Conservation (phyloP, 116 monocot species). For the Zostera marina region DNA sequence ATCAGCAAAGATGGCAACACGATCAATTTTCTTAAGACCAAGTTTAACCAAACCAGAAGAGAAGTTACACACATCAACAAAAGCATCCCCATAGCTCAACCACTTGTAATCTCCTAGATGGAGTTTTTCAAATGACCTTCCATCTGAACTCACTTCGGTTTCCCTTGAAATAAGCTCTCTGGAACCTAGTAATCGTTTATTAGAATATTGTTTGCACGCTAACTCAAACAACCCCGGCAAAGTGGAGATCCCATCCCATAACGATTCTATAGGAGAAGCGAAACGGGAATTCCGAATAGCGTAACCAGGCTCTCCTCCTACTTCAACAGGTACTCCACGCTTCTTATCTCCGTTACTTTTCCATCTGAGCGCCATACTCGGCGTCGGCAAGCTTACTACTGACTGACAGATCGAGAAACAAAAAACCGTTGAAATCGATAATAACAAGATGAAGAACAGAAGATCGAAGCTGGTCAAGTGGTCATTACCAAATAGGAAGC, state of each 20-base stretch:
- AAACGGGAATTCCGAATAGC: conserved; percentile 48
- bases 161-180: conserved; percentile 58
- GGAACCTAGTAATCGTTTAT: conserved; percentile 50
- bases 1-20: conserved; percentile 83
- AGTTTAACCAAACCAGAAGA: conserved; percentile 60
- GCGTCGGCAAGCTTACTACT: too few relatives aligned
- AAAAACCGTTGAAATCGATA: too few relatives aligned
- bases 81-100: conserved; percentile 49
- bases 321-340: conserved; percentile 55
- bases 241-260: conserved; percentile 60
- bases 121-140: conserved; percentile 77
- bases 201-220: conserved; percentile 41
- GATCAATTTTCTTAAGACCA: conserved; percentile 54
- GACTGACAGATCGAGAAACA: too few relatives aligned
- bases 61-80: conserved; percentile 43
- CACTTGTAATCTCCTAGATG: conserved; percentile 70
- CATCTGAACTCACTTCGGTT: conserved; percentile 31
- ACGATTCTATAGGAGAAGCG: conserved; percentile 25
- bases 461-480: too few relatives aligned
- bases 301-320: conserved; percentile 76
- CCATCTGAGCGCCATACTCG: conserved; percentile 6
- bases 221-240: conserved; percentile 68
- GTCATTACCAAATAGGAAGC: too few relatives aligned
- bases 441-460: too few relatives aligned
- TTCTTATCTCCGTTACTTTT: conserved; percentile 38